These are phyloP conservation scores for Metarhizium robertsii DNA, from an alignment of 2,329 filamentous ascomycete genomes.

Conservation along the genomic window DNA sequence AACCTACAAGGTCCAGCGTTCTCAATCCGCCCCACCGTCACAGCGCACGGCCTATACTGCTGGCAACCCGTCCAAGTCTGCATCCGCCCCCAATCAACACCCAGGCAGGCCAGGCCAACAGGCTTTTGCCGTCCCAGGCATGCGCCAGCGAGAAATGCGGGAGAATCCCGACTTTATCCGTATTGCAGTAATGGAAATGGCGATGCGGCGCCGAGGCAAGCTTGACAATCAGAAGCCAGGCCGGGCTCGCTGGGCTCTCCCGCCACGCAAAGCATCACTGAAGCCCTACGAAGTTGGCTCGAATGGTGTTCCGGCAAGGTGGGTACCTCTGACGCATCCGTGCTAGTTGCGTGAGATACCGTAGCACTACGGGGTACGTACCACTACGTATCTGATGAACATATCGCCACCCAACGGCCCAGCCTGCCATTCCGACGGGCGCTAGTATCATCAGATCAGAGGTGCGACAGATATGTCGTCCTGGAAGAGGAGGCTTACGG, in stretches of 20 bases:
- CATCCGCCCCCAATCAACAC: slow-evolving; percentile 9
- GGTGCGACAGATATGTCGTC: too few relatives aligned
- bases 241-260: slow-evolving; percentile 58
- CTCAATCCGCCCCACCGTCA: slow-evolving; percentile 27
- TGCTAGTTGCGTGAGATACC: slow-evolving; percentile 10
- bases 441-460: too few relatives aligned
- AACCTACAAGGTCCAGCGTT: slow-evolving; percentile 53
- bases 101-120: slow-evolving; percentile 20
- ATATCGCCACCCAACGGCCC: too few relatives aligned
- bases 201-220: slow-evolving; percentile 59
- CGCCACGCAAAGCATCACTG: slow-evolving; percentile 46
- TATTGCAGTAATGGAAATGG: slow-evolving; percentile 63
- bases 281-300: slow-evolving; percentile 47
- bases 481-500: too few relatives aligned
- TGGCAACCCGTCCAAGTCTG: neutral
- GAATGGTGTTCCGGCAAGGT: slow-evolving; percentile 51
- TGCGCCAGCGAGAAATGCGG: slow-evolving; percentile 57
- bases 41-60: slow-evolving; percentile 17
- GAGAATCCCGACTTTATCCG: slow-evolving; percentile 64
- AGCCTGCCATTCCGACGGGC: too few relatives aligned
- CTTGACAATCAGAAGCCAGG: slow-evolving; percentile 57
- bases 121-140: slow-evolving; percentile 29
- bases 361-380: neutral
- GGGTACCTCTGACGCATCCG: slow-evolving; percentile 32
- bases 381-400: too few relatives aligned